Evolutionary conservation across 805 yeast species (phyloP), one percentile per base, ranked within the genome.

Genomic region (Yarrowia hollandica): DNA sequence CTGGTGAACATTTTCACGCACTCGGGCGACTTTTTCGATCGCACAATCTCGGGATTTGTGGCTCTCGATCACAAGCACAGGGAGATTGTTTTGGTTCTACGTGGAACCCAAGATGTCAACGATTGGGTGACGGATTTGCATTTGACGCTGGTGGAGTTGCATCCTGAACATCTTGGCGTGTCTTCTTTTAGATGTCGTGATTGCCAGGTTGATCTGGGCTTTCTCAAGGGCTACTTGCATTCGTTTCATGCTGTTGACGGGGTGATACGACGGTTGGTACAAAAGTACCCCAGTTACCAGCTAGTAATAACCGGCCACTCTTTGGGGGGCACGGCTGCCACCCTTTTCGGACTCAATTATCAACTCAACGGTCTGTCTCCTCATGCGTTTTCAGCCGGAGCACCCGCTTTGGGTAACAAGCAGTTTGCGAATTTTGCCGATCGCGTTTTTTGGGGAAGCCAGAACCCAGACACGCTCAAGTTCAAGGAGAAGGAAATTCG

Each of bases 341-440:
- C 39, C 4, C 39, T 48, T 7, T 48, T 48, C 22, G 55, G 55
- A 48, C 55, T 48, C 23, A 31, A 31, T 14, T 48, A 48, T 11
- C 38, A 16, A 22, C 30, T 48, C 11, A 15, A 48, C 30, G 55
- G 55, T 8, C 9, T 15, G 12, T n/a, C 28, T 22, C 55, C 55
- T 1, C 15, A 7, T 4, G 55, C 33, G 4, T 48, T 48, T 9
- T 21, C 39, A 3, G 55, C 39, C 2, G 55, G 55, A 31, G 55
- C 55, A 1, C 55, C 55, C 1, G 55, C 39, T 21, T 2, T 48
- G 2, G 55, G 55, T 3, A 48, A 48, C 30, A 48, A n/a, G 9
- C 39, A 48, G 30, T 48, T 48, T 16, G 30, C 55, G 21, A 48
- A 48, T 16, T 48, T 48, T 22, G 55, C 39, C n/a, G 55, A 48